Evolutionary conservation across 306 rosid genomes (phyloP).

Genomic region (Inga oerstediana): DNA sequence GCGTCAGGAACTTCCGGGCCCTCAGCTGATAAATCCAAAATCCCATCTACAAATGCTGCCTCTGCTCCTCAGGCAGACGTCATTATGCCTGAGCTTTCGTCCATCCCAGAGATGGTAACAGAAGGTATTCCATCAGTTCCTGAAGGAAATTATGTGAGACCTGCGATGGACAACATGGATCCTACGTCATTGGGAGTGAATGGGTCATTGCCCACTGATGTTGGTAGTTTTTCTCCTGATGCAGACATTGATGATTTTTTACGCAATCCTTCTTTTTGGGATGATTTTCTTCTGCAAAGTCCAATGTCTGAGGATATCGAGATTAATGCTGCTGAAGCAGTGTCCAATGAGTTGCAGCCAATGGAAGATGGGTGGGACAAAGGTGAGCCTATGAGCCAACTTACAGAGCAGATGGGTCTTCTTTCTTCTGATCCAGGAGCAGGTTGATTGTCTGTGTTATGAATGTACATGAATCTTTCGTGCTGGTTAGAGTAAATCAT

Average conservation of each 20-base stretch:
- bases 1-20: slow-evolving; percentile 42
- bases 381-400: slow-evolving; percentile 65
- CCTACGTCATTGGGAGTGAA: slow-evolving; percentile 47
- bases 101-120: slow-evolving; percentile 54
- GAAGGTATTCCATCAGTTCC: slow-evolving; percentile 53
- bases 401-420: slow-evolving; percentile 88
- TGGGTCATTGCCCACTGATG: slow-evolving; percentile 59
- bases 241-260: slow-evolving; percentile 75
- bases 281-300: slow-evolving; percentile 52
- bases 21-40: slow-evolving; percentile 52
- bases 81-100: slow-evolving; percentile 69
- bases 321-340: slow-evolving; percentile 43
- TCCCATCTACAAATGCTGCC: slow-evolving; percentile 47
- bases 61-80: slow-evolving; percentile 55
- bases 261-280: slow-evolving; percentile 63
- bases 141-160: slow-evolving; percentile 50
- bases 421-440: slow-evolving; percentile 68
- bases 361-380: slow-evolving; percentile 72
- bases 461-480: slow-evolving; percentile 47
- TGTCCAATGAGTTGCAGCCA: slow-evolving; percentile 53
- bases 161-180: slow-evolving; percentile 50
- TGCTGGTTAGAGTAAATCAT: slow-evolving; percentile 40
- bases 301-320: slow-evolving; percentile 59
- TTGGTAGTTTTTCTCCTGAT: slow-evolving; percentile 56
- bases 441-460: slow-evolving; percentile 45